Base-by-base conservation (phyloP, 2,329 filamentous ascomycete genomes). In the Drechslerella stenobrocha region DNA sequence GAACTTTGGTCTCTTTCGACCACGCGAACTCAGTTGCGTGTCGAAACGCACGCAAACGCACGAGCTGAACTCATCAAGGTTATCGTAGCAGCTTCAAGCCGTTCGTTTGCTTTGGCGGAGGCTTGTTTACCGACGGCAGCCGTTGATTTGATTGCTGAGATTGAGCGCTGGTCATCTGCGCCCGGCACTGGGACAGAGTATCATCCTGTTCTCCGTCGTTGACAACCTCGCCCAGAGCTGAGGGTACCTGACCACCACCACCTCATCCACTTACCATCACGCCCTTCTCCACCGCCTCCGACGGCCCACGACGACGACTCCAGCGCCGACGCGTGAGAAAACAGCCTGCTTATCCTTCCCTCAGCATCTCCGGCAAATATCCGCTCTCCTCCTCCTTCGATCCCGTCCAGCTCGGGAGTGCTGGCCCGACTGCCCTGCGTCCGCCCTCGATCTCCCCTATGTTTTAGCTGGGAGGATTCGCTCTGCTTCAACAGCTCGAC, bases 401-500 rank as follows among this genome's bases (percentile, higher is more conserved):
- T 45, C 37, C 63, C 45, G 24, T 44, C 30, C 63, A 46, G 32
- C 55, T 67, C 63, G 63, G 63, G 55, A 59, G 63, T 67, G 55
- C 46, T 50, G 52, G 22, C 34, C 20, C 13, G 24, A 23, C 13
- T 23, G 15, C 4, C 47, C n/a, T 59, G 35, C 48, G 50, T 4
- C 55, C 61, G 44, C 50, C 55, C 45, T 34, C 44, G 24, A 46
- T 26, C 55, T 52, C 50, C 58, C 63, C 63, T 67, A 67, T 67
- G 63, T 67, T 60, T 55, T 67, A 67, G 63, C 56, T 67, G 56
- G 63, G 50, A 67, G 30, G 55, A 56, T 35, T 51, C 34, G 34
- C 24, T 50, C 48, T 47, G 55, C 63, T 56, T 59, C 63, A 67
- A 60, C 55, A 67, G 63, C 63, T 66, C 34, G 44, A 67, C 26